These are phyloP conservation scores for Zygotorulaspora florentina DNA, from an alignment of 805 yeast genomes.

Conservation along the genomic window DNA sequence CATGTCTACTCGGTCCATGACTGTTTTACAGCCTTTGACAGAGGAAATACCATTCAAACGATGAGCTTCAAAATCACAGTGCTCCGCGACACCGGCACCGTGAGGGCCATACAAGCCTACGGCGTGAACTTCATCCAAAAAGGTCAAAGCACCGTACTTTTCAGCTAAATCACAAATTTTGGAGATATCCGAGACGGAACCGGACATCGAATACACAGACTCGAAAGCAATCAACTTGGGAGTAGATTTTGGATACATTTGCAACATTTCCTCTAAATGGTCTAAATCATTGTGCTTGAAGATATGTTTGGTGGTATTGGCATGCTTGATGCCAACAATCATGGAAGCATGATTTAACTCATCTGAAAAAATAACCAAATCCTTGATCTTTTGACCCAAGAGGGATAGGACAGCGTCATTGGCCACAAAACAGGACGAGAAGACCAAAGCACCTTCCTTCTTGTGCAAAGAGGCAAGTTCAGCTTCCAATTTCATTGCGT, in stretches of 20 bases:
- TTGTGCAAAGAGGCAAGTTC: conserved; percentile 87
- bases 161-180: conserved; percentile 93
- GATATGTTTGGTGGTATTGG: conserved; percentile 81
- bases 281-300: conserved; percentile 86
- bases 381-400: conserved; percentile 85
- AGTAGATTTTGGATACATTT: conserved; percentile 73
- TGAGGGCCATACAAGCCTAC: conserved; percentile 99
- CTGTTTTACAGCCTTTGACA: conserved; percentile 47
- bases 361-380: conserved; percentile 88
- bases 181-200: conserved; percentile 91
- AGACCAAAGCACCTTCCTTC: conserved; percentile 92
- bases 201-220: conserved; percentile 97
- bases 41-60: conserved; percentile 59
- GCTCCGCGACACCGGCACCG: conserved; percentile 99
- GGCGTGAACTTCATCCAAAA: conserved; percentile 97
- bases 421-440: conserved; percentile 93
- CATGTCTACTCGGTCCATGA: conserved; percentile 89
- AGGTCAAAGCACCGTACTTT: conserved; percentile 94
- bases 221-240: conserved; percentile 98
- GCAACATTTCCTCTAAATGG: conserved; percentile 76
- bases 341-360: conserved; percentile 95
- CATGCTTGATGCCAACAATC: conserved; percentile 93
- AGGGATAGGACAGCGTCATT: conserved; percentile 92
- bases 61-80: conserved; percentile 82
- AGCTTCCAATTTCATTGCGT: conserved; percentile 82